Evolutionary conservation across 2,329 filamentous ascomycete species (phyloP), one percentile per base, ranked within the genome.

Genomic region (Cylindrodendrum hubeiense): DNA sequence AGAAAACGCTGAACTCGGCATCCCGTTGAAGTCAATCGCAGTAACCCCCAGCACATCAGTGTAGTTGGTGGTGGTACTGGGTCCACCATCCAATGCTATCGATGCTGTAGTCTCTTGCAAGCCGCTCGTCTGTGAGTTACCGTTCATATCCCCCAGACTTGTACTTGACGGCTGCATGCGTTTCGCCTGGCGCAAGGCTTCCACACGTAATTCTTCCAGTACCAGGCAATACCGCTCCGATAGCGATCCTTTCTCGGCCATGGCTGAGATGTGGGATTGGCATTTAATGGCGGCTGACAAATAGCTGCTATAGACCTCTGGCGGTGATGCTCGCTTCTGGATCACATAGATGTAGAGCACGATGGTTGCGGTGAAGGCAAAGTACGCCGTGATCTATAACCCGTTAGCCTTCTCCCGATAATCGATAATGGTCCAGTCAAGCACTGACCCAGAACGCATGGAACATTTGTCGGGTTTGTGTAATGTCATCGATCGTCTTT

Each of bases 261-360:
- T 73, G 15, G 60, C 50, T 5, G 70, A 55, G 30, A 74, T 74
- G 24, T 74, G 72, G 0, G 66, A 66, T 9, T 74, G 72, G 13
- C 72, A 74, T 50, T 62, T 64, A 0, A 52, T 61, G 8, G 72
- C 72, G 0, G 72, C 70, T 21, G 61, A 50, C 21, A 74, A 67
- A 7, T 74, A 71, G 5, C 54, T 64, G 2, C 57, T 63, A 1
- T 74, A 74, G 0, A 66, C 54, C 10, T 73, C 69, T 2, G 69
- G 69, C 0, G 72, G 63, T 0, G 69, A 72, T 5, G 69, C 67
- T 50, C 70, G 64, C 39, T 74, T 70, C 12, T 74, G 72, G 1
- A 74, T 74, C 2, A 74, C 72, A 2, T 74, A 74, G 50, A 74
- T 71, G 17, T 74, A 73, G 1, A 74, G 67, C 3, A 74, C 65